These are phyloP conservation scores for Hypoxylon sp. DNA, from an alignment of 2,329 filamentous ascomycete species.

Conservation along the genomic window DNA sequence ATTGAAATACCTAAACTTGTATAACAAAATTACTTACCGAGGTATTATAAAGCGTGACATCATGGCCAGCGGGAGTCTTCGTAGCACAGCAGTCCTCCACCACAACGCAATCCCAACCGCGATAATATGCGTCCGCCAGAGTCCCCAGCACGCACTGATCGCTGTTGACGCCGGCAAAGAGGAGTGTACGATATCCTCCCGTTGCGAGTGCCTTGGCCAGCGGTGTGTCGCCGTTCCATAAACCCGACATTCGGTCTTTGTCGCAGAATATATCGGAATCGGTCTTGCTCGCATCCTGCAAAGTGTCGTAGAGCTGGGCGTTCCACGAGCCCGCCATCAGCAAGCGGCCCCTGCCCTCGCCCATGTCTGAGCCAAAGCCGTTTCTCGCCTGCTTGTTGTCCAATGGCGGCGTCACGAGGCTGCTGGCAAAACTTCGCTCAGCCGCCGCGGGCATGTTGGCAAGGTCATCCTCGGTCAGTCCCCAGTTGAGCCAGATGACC, in stretches of 20 bases:
- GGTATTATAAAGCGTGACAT: constrained; percentile 53
- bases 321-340: constrained; percentile 69
- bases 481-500: constrained; percentile 58
- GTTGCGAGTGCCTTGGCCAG: constrained; percentile 44
- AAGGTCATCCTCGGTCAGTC: constrained; percentile 64
- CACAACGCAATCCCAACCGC: constrained; percentile 67
- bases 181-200: constrained; percentile 55
- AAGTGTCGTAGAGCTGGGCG: constrained; percentile 60
- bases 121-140: constrained; percentile 65
- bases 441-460: constrained; percentile 62
- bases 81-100: constrained; percentile 66
- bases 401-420: constrained; percentile 46
- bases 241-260: constrained; percentile 69
- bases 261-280: constrained; percentile 62
- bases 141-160: constrained; percentile 71
- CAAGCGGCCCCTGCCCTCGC: constrained; percentile 56
- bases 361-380: constrained; percentile 62
- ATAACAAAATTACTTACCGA: constrained; percentile 49
- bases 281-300: constrained; percentile 55
- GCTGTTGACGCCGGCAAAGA: constrained; percentile 71
- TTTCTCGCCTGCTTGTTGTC: constrained; percentile 36
- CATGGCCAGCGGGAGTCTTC: constrained; percentile 55
- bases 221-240: constrained; percentile 61
- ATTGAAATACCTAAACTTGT: too few species aligned
- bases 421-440: constrained; percentile 60